Evolutionary conservation across 345 rosid genomes (phyloP), one percentile per base, ranked within the genome.

Genomic region (Nasturtium officinale): DNA sequence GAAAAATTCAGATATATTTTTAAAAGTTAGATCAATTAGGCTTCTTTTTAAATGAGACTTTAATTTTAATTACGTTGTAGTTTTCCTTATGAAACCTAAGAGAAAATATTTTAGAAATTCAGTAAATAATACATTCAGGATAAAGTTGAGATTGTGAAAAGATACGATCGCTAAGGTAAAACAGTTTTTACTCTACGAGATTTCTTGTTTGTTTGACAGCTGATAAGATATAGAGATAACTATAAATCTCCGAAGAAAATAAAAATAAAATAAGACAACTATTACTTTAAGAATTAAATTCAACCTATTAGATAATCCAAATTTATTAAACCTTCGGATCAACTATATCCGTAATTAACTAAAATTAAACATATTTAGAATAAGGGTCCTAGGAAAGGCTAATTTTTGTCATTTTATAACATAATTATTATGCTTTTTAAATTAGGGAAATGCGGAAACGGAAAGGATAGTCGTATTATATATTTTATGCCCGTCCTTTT

Each of bases 401-500:
- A 17, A 10, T 15, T 38, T 52, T 58, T 23, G 15, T 9, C 1
- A 13, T 20, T 51, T 53, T 9, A 15, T 45, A 45, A 46, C 15
- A 15, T 45, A 45, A 46, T 69, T 25, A 46, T 45, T 9, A 46
- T 46, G 38, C 3, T 11, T 63, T 47, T 13, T 12, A 11, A 50
- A 33, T 65, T 21, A 51, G 42, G 37, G 68, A 37, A 61, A 61
- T 47, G 74, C 74, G 58, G 66, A 70, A 59, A 70, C 58, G 66
- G 17, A 13, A 58, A 59, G 66, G 2, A 17, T 35, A 23, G 11
- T 26, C 50, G 51, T 37, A 25, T 48, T 15, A 9, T 13, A 33
- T 46, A 32, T 56, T 56, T 43, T 18, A 32, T 50, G 60, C 17
- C 60, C 17, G 3, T 17, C 21, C 42, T 50, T 62, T 61, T 52